Evolutionary conservation across 1,284 basidiomycete species (phyloP), one percentile per base, ranked within the genome.

Genomic region (Vanrija pseudolonga): DNA sequence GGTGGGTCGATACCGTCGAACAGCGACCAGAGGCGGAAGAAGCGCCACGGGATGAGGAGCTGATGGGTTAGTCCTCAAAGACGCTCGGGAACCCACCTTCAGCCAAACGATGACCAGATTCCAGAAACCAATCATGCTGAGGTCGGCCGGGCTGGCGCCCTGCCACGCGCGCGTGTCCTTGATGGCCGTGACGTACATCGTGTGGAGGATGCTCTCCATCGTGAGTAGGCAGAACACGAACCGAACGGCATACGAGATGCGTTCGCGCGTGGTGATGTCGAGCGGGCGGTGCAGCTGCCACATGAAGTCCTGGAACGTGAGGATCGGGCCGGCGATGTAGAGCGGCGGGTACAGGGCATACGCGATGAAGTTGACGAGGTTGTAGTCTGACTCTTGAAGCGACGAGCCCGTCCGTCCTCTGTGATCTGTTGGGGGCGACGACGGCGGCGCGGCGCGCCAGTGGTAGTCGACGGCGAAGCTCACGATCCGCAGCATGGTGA

Each of bases 61-160:
- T 92, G 55, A 3, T 9, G 7, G 9, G 6, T 28, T 22, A 40
- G 17, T 26, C 8, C 5, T 11, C 32, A n/a, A 8, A 26, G 14
- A 23, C 17, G 20, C 17, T n/a, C n/a, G n/a, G 15, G 6, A 19
- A 26, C 17, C 37, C 64, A 91, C 92, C 83, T 98, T 98, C 15
- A 98, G 79, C 95, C 96, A 98, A 0, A 98, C 90, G 41, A 97
- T 81, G 43, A 96, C 88, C 53, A 98, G 80, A 72, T 96, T 98
- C 96, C 95, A 98, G 69, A 97, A 94, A 0, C 95, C 93, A 43
- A 98, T 85, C 88, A 98, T 89, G 64, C 85, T 85, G 20, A 98
- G 82, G 70, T 98, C 83, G 12, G 87, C 83, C 0, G 92, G 86
- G 0, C 84, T 83, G 64, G 86, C 82, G 1, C 86, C 88, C 0